A percentile compares a stretch with the other conserved stretches of the same genome.
These are phyloP conservation scores for Boechera retrofracta DNA, from an alignment of 345 rosid species.

Conservation along the genomic window DNA sequence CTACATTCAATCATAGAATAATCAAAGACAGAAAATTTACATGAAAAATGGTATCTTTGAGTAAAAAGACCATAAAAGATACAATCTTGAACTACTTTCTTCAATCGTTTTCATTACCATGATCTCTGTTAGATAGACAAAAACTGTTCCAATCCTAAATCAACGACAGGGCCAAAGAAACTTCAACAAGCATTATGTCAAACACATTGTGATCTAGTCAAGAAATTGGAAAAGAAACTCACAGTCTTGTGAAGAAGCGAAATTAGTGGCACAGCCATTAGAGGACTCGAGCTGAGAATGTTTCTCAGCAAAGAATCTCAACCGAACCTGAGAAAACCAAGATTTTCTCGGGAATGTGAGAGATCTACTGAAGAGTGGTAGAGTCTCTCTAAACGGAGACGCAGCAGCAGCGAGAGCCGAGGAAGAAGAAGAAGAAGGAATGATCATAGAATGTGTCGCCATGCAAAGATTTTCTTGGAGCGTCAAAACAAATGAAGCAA, in stretches of 20 bases:
- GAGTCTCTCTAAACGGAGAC: conserved; percentile 47
- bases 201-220: background rate
- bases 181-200: background rate
- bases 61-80: background rate
- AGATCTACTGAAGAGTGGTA: conserved; percentile 44
- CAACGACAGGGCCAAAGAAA: background rate
- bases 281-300: conserved; percentile 61
- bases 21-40: background rate
- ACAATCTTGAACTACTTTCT: background rate
- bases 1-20: background rate
- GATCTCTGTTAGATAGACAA: background rate
- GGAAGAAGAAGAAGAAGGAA: conserved; percentile 48
- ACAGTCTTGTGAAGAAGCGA: conserved; percentile 68
- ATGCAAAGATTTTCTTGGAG: conserved; percentile 42
- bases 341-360: conserved; percentile 49
- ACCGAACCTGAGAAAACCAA: conserved; percentile 54
- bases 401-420: conserved; percentile 38
- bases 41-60: background rate
- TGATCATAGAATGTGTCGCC: conserved; percentile 56
- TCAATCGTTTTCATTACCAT: background rate
- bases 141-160: background rate
- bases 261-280: conserved; percentile 63
- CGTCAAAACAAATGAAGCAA: background rate
- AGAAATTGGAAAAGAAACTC: conserved; percentile 39
- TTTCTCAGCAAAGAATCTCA: conserved; percentile 49